phyloP scores from a whole-genome alignment of 2,329 filamentous ascomycete species.

The Neofusicoccum parvum region DNA sequence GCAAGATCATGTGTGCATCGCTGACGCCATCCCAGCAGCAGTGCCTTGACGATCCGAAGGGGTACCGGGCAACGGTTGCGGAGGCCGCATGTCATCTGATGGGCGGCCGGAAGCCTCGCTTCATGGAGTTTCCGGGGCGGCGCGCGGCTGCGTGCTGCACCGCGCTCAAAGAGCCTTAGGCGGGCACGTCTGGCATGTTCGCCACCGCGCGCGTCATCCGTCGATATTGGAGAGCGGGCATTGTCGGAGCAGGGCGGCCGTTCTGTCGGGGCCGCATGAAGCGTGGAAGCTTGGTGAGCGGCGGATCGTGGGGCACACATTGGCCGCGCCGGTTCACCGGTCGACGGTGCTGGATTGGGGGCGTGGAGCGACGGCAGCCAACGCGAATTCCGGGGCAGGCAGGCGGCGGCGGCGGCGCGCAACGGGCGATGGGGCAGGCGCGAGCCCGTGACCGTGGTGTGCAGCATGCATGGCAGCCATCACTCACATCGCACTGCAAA shows the following conservation, averaged over 20 bases:
- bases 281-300: background rate
- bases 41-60: background rate
- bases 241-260: background rate
- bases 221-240: background rate
- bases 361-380: slow-evolving; percentile 16
- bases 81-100: background rate
- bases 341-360: slow-evolving; percentile 5
- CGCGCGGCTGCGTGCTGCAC: background rate
- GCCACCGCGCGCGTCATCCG: background rate
- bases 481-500: background rate
- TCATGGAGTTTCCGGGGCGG: background rate
- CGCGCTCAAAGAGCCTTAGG: background rate
- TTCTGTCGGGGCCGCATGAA: background rate
- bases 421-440: background rate
- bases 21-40: slow-evolving; percentile 7
- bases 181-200: too few species aligned
- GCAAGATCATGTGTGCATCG: slow-evolving; percentile 12
- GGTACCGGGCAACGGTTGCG: background rate
- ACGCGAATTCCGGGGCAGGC: slow-evolving; percentile 13
- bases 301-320: slow-evolving; percentile 9
- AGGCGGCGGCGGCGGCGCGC: background rate
- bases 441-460: slow-evolving; percentile 5
- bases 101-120: background rate
- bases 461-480: slow-evolving; percentile 4
- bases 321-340: slow-evolving; percentile 15